A percentile compares a stretch with the other conserved stretches of the same genome.
These are phyloP conservation scores for Microdochium paspali DNA, from an alignment of 2,329 filamentous ascomycete genomes.

Conservation along the genomic window DNA sequence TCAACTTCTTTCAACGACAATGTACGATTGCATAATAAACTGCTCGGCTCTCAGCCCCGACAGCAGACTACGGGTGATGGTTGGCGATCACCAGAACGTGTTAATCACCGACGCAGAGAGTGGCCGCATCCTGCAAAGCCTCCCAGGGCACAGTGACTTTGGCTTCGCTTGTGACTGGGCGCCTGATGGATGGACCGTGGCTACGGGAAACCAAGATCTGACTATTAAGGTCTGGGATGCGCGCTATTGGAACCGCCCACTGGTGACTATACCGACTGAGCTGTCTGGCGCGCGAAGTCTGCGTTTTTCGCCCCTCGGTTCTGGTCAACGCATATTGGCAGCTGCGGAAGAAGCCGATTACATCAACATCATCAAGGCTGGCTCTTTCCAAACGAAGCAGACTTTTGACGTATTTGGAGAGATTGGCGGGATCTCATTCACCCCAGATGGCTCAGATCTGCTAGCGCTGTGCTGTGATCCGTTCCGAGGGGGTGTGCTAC, in stretches of 20 bases:
- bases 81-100: slow-evolving; percentile 58
- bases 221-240: slow-evolving; percentile 69
- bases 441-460: slow-evolving; percentile 59
- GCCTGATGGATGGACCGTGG: slow-evolving; percentile 65
- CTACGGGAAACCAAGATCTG: slow-evolving; percentile 70
- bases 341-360: slow-evolving; percentile 70
- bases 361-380: slow-evolving; percentile 60
- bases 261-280: slow-evolving; percentile 50
- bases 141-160: slow-evolving; percentile 58
- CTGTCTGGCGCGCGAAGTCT: slow-evolving; percentile 62
- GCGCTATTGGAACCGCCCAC: slow-evolving; percentile 50
- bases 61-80: slow-evolving; percentile 59
- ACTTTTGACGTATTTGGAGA: slow-evolving; percentile 67
- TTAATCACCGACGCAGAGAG: slow-evolving; percentile 62
- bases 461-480: slow-evolving; percentile 58
- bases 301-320: slow-evolving; percentile 62
- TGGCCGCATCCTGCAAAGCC: slow-evolving; percentile 44
- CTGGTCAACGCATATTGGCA: slow-evolving; percentile 56
- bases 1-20: slow-evolving; percentile 40
- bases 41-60: slow-evolving; percentile 66
- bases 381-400: slow-evolving; percentile 56
- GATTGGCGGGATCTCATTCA: slow-evolving; percentile 58
- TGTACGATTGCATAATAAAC: slow-evolving; percentile 57
- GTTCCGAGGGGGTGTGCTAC: slow-evolving; percentile 56
- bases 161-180: slow-evolving; percentile 76